Evolutionary conservation across 2,329 filamentous ascomycete species (phyloP).

Genomic region (Epichloe bromicola): DNA sequence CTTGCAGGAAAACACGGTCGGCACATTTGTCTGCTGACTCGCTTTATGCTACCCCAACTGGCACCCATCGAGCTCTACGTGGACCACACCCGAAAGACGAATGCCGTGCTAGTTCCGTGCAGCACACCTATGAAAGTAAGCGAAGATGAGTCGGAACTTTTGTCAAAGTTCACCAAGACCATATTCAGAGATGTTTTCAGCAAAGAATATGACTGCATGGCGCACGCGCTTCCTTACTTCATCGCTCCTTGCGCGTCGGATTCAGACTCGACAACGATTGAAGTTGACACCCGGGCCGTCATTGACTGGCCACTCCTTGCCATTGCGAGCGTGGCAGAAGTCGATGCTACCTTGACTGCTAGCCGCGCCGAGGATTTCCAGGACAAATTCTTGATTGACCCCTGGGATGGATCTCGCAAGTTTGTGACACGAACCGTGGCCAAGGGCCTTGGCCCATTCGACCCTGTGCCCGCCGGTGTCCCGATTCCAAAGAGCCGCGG

Average conservation of each 20-base stretch:
- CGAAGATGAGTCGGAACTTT: slow-evolving; percentile 30
- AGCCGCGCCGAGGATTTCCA: slow-evolving; percentile 20
- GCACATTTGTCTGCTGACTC: slow-evolving; percentile 59
- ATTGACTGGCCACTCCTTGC: slow-evolving; percentile 52
- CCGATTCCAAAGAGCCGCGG: slow-evolving; percentile 32
- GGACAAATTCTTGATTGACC: slow-evolving; percentile 43
- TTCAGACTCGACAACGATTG: not conserved
- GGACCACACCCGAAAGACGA: slow-evolving; percentile 46
- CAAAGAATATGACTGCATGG: slow-evolving; percentile 59
- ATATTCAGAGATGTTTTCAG: slow-evolving; percentile 80
- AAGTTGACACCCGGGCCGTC: not conserved
- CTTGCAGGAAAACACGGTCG: slow-evolving; percentile 45
- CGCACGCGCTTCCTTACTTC: slow-evolving; percentile 66
- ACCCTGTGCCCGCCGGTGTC: slow-evolving; percentile 48
- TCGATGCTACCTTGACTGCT: slow-evolving; percentile 7
- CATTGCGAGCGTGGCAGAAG: slow-evolving; percentile 17
- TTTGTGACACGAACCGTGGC: slow-evolving; percentile 42
- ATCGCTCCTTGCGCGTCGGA: slow-evolving; percentile 44
- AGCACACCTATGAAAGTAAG: slow-evolving; percentile 28
- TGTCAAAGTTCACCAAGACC: slow-evolving; percentile 63
- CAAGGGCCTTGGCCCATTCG: slow-evolving; percentile 45
- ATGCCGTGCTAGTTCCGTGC: slow-evolving; percentile 38
- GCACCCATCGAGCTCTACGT: slow-evolving; percentile 63
- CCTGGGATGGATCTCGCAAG: slow-evolving; percentile 50
- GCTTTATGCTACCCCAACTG: slow-evolving; percentile 48